Evolutionary conservation across 768 basidiomycete genomes (phyloP), one percentile per base, ranked within the genome.

Genomic region (Auriscalpium microsporum): DNA sequence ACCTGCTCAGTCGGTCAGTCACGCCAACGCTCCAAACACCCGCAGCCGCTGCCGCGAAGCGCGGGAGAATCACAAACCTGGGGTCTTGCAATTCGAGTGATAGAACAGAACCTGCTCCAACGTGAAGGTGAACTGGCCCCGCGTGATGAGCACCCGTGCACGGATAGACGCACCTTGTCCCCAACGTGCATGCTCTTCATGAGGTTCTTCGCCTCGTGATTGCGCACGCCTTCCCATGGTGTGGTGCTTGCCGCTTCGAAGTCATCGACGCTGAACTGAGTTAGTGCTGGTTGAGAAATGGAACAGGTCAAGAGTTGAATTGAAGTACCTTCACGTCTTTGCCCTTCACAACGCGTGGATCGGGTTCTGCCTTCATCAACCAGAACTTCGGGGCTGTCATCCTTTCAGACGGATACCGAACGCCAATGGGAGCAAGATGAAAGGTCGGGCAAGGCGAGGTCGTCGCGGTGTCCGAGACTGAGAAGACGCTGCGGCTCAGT

Each of bases 311-410:
- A 28, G 28, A 28, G 28, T 4, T 28, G 2, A 47, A 60, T 75
- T 37, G 13, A 63, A 63, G 53, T 52, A 74, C 90, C 77, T 88
- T 91, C 60, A 94, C 88, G 59, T 94, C 90, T 62, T 85, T 88
- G 45, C 90, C 90, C 67, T 90, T 93, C 45, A 89, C 87, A 47
- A 91, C 64, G 53, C 90, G 84, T 14, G 88, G 81, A 57, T 92
- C 85, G 9, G 90, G 90, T 67, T 92, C 90, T 4, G 90, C 90
- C 68, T 93, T 92, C 69, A 90, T 78, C 21, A 93, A 77, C 87
- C 90, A 93, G 60, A 66, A 62, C 37, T 64, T 72, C 11, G 52
- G 50, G 16, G 50, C 19, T 8, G 50, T 17, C 17, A 42, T 42
- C 28, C 28, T 28, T 28, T 28, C 28, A 7, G 28, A 28, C 5